These are phyloP conservation scores for Ambrosia artemisiifolia DNA, from an alignment of 129 eudicot genomes.

Conservation along the genomic window DNA sequence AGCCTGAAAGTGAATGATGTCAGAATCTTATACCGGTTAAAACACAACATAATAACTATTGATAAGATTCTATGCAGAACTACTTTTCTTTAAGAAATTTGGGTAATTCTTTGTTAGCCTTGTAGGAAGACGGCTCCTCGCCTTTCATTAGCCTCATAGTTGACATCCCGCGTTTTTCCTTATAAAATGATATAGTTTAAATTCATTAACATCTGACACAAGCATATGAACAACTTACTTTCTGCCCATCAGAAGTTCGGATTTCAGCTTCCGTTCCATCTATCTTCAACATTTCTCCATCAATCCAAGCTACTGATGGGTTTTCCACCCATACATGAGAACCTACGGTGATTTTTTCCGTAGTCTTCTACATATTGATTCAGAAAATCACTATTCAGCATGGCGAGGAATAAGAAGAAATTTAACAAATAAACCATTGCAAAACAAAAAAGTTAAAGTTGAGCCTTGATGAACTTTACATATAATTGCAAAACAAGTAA, in stretches of 20 bases:
- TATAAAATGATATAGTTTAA: conserved; percentile 10
- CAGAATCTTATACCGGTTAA: conserved; percentile 1
- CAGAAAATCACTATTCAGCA: neutral
- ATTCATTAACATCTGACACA: neutral
- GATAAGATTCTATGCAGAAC: neutral
- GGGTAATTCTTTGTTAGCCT: neutral
- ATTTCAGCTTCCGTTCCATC: conserved; percentile 73
- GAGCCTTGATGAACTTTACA: neutral
- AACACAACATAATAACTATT: neutral
- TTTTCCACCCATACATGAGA: conserved; percentile 90
- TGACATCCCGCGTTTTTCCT: neutral
- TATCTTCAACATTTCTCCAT: conserved; percentile 73
- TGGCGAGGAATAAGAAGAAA: neutral
- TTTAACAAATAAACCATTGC: neutral
- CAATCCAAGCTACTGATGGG: conserved; percentile 79
- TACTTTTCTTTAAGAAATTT: neutral
- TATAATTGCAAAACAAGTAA: neutral
- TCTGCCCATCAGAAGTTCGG: conserved; percentile 58
- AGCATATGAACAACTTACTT: conserved; percentile 44
- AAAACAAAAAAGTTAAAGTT: too few species aligned
- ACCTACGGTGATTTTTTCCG: conserved; percentile 72
- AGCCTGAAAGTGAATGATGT: conserved; percentile 1
- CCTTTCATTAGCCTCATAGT: neutral
- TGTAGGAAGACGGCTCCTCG: neutral
- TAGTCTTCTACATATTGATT: conserved; percentile 49